Evolutionary conservation across 2,329 filamentous ascomycete species (phyloP), one percentile per base, ranked within the genome.

Genomic region (Coleophoma eucalyptorum): DNA sequence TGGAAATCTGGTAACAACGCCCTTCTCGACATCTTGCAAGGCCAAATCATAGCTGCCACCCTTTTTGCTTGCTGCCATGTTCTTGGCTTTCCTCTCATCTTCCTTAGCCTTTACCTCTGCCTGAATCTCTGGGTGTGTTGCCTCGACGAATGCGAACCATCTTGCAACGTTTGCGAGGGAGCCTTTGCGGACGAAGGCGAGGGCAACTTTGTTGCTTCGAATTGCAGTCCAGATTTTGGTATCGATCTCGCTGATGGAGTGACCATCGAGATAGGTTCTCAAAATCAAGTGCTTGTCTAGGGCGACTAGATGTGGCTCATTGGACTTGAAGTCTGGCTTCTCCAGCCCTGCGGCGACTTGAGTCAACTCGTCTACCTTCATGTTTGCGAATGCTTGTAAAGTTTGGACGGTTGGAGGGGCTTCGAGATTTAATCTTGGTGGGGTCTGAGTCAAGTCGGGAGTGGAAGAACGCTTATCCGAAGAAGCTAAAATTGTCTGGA

Each of bases 41-140:
- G 86, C 87, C 68, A 97, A 89, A 66, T 95, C 91, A 72, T 94
- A 97, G 76, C 84, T 96, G 52, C 82, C 90, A 57, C 90, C 90
- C 48, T 88, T 86, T 67, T 89, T 90, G 64, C 81, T 86, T 57
- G 80, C 81, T 19, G 82, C 81, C 35, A 77, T 77, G 58, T 86
- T 83, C 76, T 88, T 89, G 60, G 82, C 81, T 65, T 82, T 84
- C 54, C 81, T 80, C n/a, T 79, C 81, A 44, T 82, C 81, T 61
- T 87, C 86, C 62, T 87, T 76, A 11, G 78, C 75, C 65, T 90
- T 90, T 59, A 90, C 77, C 51, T 87, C 86, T 58, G 76, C 72
- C 63, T 85, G 79, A 52, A 90, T 81, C 77, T 91, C 89, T 15
- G 87, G 87, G 69, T 92, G 88, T 35, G 80, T 82, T 61, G 89